These are phyloP conservation scores for Naegleria lovaniensis DNA, from an alignment of 208 protist genomes.

Conservation along the genomic window DNA sequence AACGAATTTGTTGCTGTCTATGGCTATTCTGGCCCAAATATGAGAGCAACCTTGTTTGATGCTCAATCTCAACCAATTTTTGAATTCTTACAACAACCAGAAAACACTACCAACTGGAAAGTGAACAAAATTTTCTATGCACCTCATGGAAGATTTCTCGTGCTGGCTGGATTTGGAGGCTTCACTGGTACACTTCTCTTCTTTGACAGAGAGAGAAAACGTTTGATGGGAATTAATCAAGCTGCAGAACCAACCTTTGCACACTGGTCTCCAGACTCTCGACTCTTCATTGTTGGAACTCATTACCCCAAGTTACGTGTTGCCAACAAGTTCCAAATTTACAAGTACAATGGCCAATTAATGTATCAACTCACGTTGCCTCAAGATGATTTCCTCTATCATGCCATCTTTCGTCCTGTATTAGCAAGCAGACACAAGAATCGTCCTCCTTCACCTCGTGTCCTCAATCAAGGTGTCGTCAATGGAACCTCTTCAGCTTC, in stretches of 20 bases:
- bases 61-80: constrained; percentile 36
- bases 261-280: background rate
- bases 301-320: background rate
- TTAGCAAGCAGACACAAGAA: background rate
- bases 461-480: background rate
- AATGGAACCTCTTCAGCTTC: background rate
- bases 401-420: background rate
- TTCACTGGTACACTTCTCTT: background rate
- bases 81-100: background rate
- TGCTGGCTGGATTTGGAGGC: constrained; percentile 23
- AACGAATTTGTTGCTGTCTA: constrained; percentile 77
- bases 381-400: background rate
- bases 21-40: constrained; percentile 72
- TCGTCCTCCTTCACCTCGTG: background rate
- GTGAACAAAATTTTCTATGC: constrained; percentile 17
- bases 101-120: background rate
- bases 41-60: constrained; percentile 69
- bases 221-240: background rate
- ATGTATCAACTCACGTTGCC: background rate
- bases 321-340: constrained; percentile 18
- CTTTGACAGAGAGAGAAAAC: constrained; percentile 26
- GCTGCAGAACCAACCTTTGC: background rate
- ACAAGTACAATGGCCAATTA: constrained; percentile 25
- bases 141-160: background rate
- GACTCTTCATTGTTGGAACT: constrained; percentile 25